A percentile compares a stretch with the other conserved stretches of the same genome.
phyloP scores from a whole-genome alignment of 176 grass and related monocot genomes.

The Carex pumila region DNA sequence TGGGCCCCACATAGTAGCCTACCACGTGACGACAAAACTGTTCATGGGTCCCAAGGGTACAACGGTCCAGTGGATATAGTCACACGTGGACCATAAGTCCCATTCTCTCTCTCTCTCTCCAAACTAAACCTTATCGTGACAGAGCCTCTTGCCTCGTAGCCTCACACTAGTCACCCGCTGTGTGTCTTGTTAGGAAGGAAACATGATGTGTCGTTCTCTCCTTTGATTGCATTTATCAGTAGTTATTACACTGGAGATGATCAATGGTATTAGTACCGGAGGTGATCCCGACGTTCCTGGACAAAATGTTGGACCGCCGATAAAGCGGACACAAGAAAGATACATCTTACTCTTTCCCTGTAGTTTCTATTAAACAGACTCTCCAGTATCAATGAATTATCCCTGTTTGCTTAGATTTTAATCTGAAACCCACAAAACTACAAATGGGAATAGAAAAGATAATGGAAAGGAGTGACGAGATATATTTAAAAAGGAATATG shows the following conservation, averaged over 20 bases:
- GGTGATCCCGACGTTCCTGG: background rate
- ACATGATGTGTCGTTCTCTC: background rate
- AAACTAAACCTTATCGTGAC: background rate
- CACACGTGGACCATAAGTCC: slow-evolving; percentile 6
- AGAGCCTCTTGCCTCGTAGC: background rate
- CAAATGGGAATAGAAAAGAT: background rate
- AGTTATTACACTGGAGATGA: background rate
- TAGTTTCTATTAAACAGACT: background rate
- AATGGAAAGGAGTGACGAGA: background rate
- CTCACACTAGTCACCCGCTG: background rate
- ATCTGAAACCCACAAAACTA: background rate
- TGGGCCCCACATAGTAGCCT: background rate
- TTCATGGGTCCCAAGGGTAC: background rate
- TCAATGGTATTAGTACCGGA: background rate
- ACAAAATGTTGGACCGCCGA: background rate
- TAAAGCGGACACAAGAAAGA: background rate
- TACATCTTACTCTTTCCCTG: background rate
- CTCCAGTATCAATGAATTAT: background rate
- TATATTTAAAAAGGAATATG: background rate
- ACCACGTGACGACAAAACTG: background rate
- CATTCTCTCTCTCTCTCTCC: background rate
- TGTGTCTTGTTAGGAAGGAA: background rate
- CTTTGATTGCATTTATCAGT: background rate
- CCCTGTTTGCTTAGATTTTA: background rate
- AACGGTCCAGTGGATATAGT: background rate